These are phyloP conservation scores for Pascua guehoae DNA, from an alignment of 1,284 basidiomycete genomes.

Conservation along the genomic window DNA sequence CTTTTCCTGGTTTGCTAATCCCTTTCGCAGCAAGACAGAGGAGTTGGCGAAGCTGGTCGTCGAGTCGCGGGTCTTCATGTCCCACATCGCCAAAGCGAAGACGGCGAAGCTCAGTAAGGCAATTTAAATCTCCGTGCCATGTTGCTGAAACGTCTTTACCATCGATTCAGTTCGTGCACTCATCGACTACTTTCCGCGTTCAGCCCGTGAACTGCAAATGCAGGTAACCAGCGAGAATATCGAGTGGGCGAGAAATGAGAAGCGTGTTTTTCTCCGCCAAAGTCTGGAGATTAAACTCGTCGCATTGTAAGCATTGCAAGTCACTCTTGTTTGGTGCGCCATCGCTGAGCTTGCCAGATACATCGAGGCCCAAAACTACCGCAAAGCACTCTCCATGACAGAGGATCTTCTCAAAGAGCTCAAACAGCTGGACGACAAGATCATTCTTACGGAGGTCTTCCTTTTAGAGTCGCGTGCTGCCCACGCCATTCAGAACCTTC, in stretches of 20 bases:
- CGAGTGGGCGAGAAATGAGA: conserved; percentile 86
- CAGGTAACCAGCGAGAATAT: conserved; percentile 84
- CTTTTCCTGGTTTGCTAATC: neutral
- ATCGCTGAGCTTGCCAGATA: conserved; percentile 53
- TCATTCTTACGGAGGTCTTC: conserved; percentile 95
- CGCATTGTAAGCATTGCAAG: conserved; percentile 58
- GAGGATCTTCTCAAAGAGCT: conserved; percentile 83
- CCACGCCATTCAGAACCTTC: conserved; percentile 82
- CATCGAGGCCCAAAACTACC: conserved; percentile 72
- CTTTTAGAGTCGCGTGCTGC: conserved; percentile 88
- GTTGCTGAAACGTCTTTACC: neutral
- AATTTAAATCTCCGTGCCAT: neutral
- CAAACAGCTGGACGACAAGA: conserved; percentile 92
- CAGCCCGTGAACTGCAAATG: conserved; percentile 76
- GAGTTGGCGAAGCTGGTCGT: conserved; percentile 84
- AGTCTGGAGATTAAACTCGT: conserved; percentile 87
- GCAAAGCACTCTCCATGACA: conserved; percentile 75
- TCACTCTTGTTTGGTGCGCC: no score
- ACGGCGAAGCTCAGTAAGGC: conserved; percentile 89
- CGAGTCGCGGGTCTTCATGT: conserved; percentile 84
- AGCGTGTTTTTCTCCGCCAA: conserved; percentile 93
- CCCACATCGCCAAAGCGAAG: conserved; percentile 94
- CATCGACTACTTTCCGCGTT: conserved; percentile 80
- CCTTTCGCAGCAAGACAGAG: conserved; percentile 65
- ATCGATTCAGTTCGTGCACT: conserved; percentile 71